phyloP scores from a whole-genome alignment of 768 basidiomycete species.

The Lyophyllum semitale region DNA sequence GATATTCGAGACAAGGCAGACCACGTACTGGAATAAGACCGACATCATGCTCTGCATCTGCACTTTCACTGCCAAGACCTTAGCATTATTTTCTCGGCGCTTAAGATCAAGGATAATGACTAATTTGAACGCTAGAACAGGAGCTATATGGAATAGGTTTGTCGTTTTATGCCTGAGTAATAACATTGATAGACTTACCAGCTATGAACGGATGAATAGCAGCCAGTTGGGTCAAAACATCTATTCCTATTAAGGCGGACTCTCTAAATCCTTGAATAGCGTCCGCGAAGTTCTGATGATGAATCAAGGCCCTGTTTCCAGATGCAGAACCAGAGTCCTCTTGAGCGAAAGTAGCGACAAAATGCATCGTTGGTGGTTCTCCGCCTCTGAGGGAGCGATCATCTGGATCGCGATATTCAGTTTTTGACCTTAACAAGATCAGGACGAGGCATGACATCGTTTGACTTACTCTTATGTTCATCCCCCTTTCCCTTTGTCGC shows the following conservation, averaged over 20 bases:
- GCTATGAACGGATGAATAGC: not conserved
- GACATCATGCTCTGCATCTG: constrained; percentile 55
- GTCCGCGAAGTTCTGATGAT: not conserved
- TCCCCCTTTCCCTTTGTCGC: no score
- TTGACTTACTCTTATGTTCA: no score
- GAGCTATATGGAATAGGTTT: not conserved
- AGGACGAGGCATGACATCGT: no score
- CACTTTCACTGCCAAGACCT: constrained; percentile 43
- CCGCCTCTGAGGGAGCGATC: not conserved
- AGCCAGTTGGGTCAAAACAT: not conserved
- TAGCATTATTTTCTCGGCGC: constrained; percentile 52
- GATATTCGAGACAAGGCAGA: not conserved
- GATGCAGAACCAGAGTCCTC: not conserved
- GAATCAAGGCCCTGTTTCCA: not conserved
- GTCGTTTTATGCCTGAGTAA: no score
- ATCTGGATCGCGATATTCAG: not conserved
- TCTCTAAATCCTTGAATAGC: not conserved
- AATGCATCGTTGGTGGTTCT: not conserved
- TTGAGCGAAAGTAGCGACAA: not conserved
- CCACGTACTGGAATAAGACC: constrained; percentile 43
- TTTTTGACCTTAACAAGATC: no score
- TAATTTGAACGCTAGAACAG: constrained; percentile 40
- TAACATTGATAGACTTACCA: not conserved
- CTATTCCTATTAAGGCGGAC: not conserved
- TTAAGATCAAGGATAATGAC: constrained; percentile 49